Percentiles rank a stretch among this genome's conserved stretches.
These are phyloP conservation scores for Chaetomium globosum DNA, from an alignment of 2,329 filamentous ascomycete species.

Conservation along the genomic window DNA sequence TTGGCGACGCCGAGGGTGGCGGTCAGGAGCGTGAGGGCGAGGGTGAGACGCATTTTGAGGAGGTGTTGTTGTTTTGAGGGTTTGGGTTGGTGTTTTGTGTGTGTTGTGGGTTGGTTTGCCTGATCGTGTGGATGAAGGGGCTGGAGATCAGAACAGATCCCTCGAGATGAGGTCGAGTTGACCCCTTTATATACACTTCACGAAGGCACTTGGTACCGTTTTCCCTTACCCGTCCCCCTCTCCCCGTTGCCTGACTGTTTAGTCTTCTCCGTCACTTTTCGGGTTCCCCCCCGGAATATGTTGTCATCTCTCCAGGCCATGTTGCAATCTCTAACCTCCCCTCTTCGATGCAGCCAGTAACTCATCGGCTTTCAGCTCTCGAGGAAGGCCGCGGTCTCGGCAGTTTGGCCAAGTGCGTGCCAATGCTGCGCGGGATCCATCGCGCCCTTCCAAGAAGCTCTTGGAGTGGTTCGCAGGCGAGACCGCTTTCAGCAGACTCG, in stretches of 20 bases:
- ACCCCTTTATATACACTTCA: conserved; percentile 4
- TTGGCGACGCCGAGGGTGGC: conserved; percentile 18
- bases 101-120: neutral
- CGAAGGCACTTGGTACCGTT: neutral
- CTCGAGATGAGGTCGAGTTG: neutral
- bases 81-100: neutral
- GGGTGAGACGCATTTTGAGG: conserved; percentile 18
- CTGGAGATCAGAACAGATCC: neutral
- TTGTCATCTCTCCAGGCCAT: neutral
- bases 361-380: neutral
- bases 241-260: neutral
- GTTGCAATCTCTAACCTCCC: conserved; percentile 8
- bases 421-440: neutral
- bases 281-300: neutral
- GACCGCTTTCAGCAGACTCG: neutral
- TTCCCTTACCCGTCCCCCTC: neutral
- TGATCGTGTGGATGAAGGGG: neutral
- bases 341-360: neutral
- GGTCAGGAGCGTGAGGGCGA: conserved; percentile 15
- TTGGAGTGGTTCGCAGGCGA: neutral
- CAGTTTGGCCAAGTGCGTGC: conserved; percentile 1
- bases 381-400: neutral
- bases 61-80: neutral
- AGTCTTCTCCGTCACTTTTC: neutral
- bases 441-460: neutral